Evolutionary conservation across 2,329 filamentous ascomycete genomes (phyloP), one percentile per base, ranked within the genome.

Genomic region (Diaporthe australafricana): DNA sequence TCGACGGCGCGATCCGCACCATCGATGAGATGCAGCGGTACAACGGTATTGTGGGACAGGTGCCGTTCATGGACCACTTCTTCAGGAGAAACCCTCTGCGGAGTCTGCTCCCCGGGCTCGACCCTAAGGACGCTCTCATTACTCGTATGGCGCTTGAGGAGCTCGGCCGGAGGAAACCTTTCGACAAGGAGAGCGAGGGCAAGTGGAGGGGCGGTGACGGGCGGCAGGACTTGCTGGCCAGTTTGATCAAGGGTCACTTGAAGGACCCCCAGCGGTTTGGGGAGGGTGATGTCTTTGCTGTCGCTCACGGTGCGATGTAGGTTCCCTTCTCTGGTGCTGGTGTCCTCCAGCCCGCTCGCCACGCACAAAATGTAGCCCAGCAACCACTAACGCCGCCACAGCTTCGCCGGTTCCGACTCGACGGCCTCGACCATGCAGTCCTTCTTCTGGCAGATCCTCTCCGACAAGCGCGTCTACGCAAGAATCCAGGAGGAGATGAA

Each of bases 361-460:
- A 20, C 40, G 2, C 53, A 30, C 27, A 11, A 7, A 2, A 22
- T 47, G 22, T 8, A 3, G 16, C 12, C 16, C 27, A 7, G 11
- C 17, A 11, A 16, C 20, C 72, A n/a, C 73, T 65, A 1, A 42
- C 73, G 16, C 32, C 12, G 17, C 14, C 42, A n/a, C 52, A 88
- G 86, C 74, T 87, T 90, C 76, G 88, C 88, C 20, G 89, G 89
- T 32, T 89, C 89, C 25, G 89, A 91, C 79, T 89, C 88, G 0
- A 90, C 89, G 0, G 88, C 89, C 14, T 88, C 86, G 9, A 88
- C 87, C 0, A 88, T 89, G 87, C 86, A 88, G 74, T 88, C 86
- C 70, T 87, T 88, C 78, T 87, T 87, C 80, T 86, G 84, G 81
- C 83, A 84, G 52, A 80, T 86, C 0, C 81, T 89, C 12, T 83